Conservation (phyloP, 805 yeast genomes). For the Phaffomyces thermotolerans region DNA sequence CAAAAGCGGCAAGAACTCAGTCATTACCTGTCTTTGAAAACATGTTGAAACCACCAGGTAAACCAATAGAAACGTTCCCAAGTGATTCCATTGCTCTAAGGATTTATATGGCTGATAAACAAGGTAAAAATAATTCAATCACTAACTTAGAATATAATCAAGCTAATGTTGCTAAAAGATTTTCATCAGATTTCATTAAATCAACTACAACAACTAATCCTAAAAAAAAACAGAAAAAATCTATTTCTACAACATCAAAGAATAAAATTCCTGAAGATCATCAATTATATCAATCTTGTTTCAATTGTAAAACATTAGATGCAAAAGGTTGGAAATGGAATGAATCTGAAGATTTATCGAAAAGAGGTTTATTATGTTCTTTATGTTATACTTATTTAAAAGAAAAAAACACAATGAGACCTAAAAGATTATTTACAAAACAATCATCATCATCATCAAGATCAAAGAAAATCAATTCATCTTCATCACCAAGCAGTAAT, state of each 20-base stretch:
- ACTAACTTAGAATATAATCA: conserved; percentile 1
- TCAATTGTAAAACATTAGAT: conserved; percentile 20
- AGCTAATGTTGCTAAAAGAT: conserved; percentile 19
- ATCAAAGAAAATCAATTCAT: conserved; percentile 3
- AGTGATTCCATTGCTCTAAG: conserved; percentile 23
- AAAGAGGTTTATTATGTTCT: conserved; percentile 22
- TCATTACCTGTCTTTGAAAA: conserved; percentile 31
- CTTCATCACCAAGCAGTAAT: conserved; percentile 17
- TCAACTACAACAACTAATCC: not conserved
- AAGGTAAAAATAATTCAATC: conserved; percentile 5
- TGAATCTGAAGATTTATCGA: conserved; percentile 17
- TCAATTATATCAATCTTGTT: conserved; percentile 17
- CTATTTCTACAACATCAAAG: not conserved
- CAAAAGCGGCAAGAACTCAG: conserved; percentile 38
- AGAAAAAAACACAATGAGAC: conserved; percentile 22
- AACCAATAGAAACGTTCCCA: conserved; percentile 19
- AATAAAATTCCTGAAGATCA: conserved; percentile 10
- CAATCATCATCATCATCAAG: conserved; percentile 1
- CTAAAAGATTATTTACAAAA: conserved; percentile 15
- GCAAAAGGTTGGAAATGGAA: conserved; percentile 25
- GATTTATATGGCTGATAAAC: conserved; percentile 23
- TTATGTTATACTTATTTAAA: conserved; percentile 19
- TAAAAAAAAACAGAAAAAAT: not conserved
- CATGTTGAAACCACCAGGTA: conserved; percentile 11
- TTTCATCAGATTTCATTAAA: conserved; percentile 22